A percentile compares a stretch with the other conserved stretches of the same genome.
phyloP scores from a whole-genome alignment of 2,329 filamentous ascomycete genomes.

The Penicillium olsonii region DNA sequence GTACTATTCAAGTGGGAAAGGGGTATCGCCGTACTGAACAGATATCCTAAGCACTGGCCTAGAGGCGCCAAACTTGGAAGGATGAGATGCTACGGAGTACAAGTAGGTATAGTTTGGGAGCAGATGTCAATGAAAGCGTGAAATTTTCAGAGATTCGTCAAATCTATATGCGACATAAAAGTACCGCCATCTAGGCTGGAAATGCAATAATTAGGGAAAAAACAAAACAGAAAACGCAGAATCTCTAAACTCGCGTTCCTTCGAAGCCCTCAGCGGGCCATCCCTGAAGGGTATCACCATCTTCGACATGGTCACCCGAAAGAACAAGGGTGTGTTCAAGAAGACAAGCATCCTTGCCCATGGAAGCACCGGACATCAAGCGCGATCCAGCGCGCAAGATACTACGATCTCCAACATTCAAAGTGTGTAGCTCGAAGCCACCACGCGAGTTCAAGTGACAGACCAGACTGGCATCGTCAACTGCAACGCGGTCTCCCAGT shows the following conservation, averaged over 20 bases:
- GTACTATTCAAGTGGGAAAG: no score
- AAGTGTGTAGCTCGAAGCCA: constrained; percentile 57
- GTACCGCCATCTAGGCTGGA: background rate
- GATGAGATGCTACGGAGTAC: no score
- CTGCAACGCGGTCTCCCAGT: constrained; percentile 54
- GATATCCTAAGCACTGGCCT: no score
- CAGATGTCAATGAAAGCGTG: background rate
- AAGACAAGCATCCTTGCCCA: constrained; percentile 56
- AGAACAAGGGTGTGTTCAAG: constrained; percentile 61
- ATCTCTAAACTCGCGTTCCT: constrained; percentile 15
- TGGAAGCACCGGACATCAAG: constrained; percentile 55
- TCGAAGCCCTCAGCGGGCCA: constrained; percentile 54
- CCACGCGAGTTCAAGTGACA: constrained; percentile 60
- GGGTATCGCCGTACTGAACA: no score
- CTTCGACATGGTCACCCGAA: constrained; percentile 57
- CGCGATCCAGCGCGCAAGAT: constrained; percentile 56
- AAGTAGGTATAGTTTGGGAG: no score
- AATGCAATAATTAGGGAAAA: background rate
- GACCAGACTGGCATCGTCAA: constrained; percentile 60
- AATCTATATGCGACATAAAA: background rate
- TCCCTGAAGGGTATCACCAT: constrained; percentile 55
- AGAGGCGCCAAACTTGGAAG: no score
- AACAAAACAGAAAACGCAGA: background rate
- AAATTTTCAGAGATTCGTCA: background rate
- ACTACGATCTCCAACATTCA: constrained; percentile 54